Base-by-base conservation (phyloP, 306 rosid species). In the cucumber (Cucumis sativus) region DNA sequence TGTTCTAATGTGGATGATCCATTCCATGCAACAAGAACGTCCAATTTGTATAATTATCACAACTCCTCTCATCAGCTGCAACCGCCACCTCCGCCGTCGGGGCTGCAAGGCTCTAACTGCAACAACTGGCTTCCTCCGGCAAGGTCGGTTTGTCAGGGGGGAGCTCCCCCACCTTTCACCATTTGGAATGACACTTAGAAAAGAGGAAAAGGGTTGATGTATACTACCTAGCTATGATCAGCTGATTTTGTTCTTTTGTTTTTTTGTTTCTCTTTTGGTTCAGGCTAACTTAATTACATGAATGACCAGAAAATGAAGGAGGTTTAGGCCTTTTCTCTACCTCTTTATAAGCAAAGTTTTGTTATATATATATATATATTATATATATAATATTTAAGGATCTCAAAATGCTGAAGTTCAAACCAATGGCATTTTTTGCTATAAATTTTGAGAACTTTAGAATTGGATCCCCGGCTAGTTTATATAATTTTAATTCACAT, bases 101-200 rank as follows among this genome's bases (percentile, higher is more conserved):
- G 2, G 57, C 18, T 25, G 21, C 83, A 80, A 66, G 84, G 81
- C 15, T 71, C 87, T 3, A 9, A 80, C 9, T 86, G 86, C 84
- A 87, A 78, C 54, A 85, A 68, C 74, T 91, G 98, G 96, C 87
- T 89, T 60, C 94, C 94, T 39, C 83, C 91, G 15, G 92, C 91
- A 12, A 82, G 87, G 83, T 60, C 96, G 7, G 87, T 84, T 4
- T 89, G 90, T 68, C 88, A 77, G 18, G 73, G 73, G 15, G 87
- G 82, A 52, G 80, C 84, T 76, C 89, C 90, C 37, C 87, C 90
- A 33, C 87, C 92, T 6, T 92, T 88, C 86, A 82, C 91, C 0
- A 85, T 90, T n/a, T 88, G 90, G 88, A 88, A 90, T 79, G 97
- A 92, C 72, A 71, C 88, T 40, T 89, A 80, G 56, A 6, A 51